Evolutionary conservation across 2,329 filamentous ascomycete species (phyloP).

Genomic region (Aureobasidium uvarum): DNA sequence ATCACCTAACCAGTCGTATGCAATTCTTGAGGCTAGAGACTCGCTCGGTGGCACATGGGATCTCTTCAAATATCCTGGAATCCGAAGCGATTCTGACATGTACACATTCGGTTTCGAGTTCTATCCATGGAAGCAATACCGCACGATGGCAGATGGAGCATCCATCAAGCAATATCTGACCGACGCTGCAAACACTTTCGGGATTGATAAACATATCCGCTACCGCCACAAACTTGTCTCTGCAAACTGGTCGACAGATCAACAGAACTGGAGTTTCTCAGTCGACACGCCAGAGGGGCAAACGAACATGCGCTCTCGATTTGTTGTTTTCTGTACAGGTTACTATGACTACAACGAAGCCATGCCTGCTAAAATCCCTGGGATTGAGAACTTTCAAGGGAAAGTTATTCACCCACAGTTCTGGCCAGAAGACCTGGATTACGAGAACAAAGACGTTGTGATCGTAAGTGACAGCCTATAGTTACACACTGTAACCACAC

Average conservation of each 20-base stretch:
- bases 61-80: conserved; percentile 68
- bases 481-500: neutral
- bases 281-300: conserved; percentile 41
- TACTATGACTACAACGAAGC: conserved; percentile 73
- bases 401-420: conserved; percentile 68
- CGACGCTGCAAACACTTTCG: conserved; percentile 45
- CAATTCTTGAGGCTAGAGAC: conserved; percentile 65
- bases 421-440: conserved; percentile 69
- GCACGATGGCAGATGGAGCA: conserved; percentile 48
- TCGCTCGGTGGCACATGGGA: conserved; percentile 75
- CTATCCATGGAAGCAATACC: conserved; percentile 61
- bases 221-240: conserved; percentile 45
- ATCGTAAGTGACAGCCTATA: conserved; percentile 44
- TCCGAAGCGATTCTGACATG: conserved; percentile 54
- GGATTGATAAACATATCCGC: conserved; percentile 49
- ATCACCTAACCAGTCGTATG: conserved; percentile 58
- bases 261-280: conserved; percentile 50
- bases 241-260: conserved; percentile 48
- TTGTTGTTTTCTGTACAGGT: conserved; percentile 61
- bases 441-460: conserved; percentile 64
- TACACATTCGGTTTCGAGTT: conserved; percentile 62
- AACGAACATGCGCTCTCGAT: conserved; percentile 39
- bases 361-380: conserved; percentile 61
- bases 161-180: conserved; percentile 48
- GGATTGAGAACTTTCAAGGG: conserved; percentile 64